Evolutionary conservation across 2,329 filamentous ascomycete genomes (phyloP).

Genomic region (Penicillium capsulatum): DNA sequence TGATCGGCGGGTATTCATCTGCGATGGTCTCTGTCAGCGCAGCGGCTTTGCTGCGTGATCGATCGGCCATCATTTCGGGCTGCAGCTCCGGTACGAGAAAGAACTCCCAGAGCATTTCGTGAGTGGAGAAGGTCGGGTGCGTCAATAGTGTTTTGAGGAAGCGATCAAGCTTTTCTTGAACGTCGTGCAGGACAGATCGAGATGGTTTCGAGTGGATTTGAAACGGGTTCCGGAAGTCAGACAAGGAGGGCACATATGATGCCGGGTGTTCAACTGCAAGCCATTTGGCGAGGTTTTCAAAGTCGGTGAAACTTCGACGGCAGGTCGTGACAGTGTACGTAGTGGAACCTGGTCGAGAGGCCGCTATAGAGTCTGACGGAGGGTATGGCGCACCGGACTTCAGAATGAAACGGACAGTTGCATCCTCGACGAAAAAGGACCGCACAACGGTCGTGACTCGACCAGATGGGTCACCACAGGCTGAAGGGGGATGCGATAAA

Average conservation of each 20-base stretch:
- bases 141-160: slow-evolving; percentile 81
- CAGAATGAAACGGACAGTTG: slow-evolving; percentile 83
- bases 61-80: slow-evolving; percentile 80
- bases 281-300: slow-evolving; percentile 82
- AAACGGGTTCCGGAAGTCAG: slow-evolving; percentile 77
- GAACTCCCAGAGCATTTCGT: slow-evolving; percentile 99
- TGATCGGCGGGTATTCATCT: slow-evolving; percentile 81
- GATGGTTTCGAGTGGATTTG: slow-evolving; percentile 91
- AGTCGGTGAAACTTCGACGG: slow-evolving; percentile 79
- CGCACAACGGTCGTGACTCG: slow-evolving; percentile 89
- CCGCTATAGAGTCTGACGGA: slow-evolving; percentile 35
- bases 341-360: slow-evolving; percentile 50
- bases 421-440: slow-evolving; percentile 96
- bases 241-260: slow-evolving; percentile 83
- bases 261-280: slow-evolving; percentile 86
- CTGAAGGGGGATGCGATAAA: slow-evolving; percentile 60
- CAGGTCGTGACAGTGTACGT: slow-evolving; percentile 90
- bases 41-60: slow-evolving; percentile 81
- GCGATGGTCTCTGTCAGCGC: slow-evolving; percentile 75
- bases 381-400: slow-evolving; percentile 79
- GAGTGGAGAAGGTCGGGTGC: slow-evolving; percentile 89
- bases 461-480: slow-evolving; percentile 61
- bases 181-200: slow-evolving; percentile 76
- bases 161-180: slow-evolving; percentile 78
- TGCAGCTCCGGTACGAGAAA: slow-evolving; percentile 94